Percentiles rank a stretch among this genome's conserved stretches.
phyloP scores from a whole-genome alignment of 805 yeast species.

The Cephaloascus albidus region DNA sequence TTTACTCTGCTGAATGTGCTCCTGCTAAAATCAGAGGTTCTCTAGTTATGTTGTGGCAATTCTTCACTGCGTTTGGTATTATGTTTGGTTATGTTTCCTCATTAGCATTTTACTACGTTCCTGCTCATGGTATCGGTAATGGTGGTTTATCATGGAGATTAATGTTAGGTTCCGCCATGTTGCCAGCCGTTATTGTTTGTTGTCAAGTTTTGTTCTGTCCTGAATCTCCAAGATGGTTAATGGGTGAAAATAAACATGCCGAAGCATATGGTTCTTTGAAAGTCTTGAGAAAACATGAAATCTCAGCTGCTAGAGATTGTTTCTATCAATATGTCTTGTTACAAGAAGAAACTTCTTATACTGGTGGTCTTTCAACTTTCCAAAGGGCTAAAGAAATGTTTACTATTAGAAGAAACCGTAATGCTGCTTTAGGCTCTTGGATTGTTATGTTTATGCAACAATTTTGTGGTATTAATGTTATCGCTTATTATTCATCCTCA shows the following conservation, averaged over 20 bases:
- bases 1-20: slow-evolving; percentile 53
- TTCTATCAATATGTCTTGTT: slow-evolving; percentile 48
- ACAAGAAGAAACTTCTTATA: slow-evolving; percentile 35
- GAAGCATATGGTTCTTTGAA: slow-evolving; percentile 43
- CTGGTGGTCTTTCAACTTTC: slow-evolving; percentile 20
- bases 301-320: slow-evolving; percentile 59
- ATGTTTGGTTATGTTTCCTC: slow-evolving; percentile 56
- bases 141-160: slow-evolving; percentile 48
- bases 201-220: slow-evolving; percentile 46
- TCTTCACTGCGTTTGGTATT: slow-evolving; percentile 68
- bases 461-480: slow-evolving; percentile 44
- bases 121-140: slow-evolving; percentile 26
- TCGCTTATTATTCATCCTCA: slow-evolving; percentile 42
- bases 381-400: slow-evolving; percentile 31
- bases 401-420: slow-evolving; percentile 36
- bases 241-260: slow-evolving; percentile 37
- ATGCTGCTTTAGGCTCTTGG: slow-evolving; percentile 40
- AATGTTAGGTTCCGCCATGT: slow-evolving; percentile 57
- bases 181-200: slow-evolving; percentile 45
- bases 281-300: slow-evolving; percentile 31
- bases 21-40: slow-evolving; percentile 57
- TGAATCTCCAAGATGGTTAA: slow-evolving; percentile 65
- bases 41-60: slow-evolving; percentile 64
- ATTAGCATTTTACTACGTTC: slow-evolving; percentile 39
- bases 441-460: slow-evolving; percentile 45